These are phyloP conservation scores for Gloeopeniophorella convolvens DNA, from an alignment of 768 basidiomycete species.

Conservation along the genomic window DNA sequence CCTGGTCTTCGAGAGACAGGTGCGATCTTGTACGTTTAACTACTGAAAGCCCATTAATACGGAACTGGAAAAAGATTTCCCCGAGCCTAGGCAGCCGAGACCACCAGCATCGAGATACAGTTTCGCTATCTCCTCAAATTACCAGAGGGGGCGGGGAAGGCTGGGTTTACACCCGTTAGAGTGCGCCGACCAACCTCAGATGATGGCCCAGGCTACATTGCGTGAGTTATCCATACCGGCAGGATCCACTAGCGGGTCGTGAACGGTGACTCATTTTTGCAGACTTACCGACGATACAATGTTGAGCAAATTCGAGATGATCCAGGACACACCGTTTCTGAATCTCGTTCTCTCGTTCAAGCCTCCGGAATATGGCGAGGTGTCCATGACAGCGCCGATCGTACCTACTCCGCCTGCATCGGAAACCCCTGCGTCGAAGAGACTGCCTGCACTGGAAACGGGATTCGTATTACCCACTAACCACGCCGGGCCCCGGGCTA, in stretches of 20 bases:
- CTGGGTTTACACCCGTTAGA: not conserved
- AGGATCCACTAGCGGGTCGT: not conserved
- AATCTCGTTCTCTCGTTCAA: slow-evolving; percentile 7
- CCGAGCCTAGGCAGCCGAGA: not conserved
- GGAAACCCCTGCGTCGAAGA: too few relatives aligned
- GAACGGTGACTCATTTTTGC: not conserved
- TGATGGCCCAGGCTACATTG: not conserved
- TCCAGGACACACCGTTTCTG: not conserved
- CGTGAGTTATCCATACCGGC: not conserved
- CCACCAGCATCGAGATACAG: slow-evolving; percentile 1
- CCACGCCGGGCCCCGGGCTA: too few relatives aligned
- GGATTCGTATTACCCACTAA: too few relatives aligned
- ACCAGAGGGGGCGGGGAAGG: not conserved
- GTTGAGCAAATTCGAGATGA: not conserved
- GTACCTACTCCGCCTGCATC: too few relatives aligned
- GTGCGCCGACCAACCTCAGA: not conserved
- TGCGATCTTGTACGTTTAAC: too few relatives aligned
- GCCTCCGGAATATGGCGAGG: too few relatives aligned
- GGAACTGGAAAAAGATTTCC: too few relatives aligned
- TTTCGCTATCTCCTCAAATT: slow-evolving; percentile 2
- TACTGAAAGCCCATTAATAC: too few relatives aligned
- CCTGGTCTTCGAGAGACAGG: slow-evolving; percentile 2
- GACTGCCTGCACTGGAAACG: too few relatives aligned
- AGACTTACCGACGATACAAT: slow-evolving; percentile 2
- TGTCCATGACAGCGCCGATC: too few relatives aligned